These are phyloP conservation scores for Alternaria tenuissima DNA, from an alignment of 2,329 filamentous ascomycete genomes.

Conservation along the genomic window DNA sequence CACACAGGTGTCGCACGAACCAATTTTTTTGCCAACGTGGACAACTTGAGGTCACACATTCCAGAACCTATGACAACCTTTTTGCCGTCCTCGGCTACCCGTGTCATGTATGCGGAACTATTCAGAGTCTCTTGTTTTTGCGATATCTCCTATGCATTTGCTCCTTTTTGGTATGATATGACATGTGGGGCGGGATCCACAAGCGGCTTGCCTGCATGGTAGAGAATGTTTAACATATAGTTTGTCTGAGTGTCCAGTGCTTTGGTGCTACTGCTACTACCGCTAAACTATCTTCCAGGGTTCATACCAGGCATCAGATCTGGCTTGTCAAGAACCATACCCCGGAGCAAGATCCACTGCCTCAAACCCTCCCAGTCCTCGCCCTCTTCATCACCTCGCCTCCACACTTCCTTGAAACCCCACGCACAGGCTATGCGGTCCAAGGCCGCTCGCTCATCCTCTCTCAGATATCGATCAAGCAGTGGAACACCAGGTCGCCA, in stretches of 20 bases:
- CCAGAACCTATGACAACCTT: neutral
- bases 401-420: conserved; percentile 84
- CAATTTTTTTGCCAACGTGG: neutral
- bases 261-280: neutral
- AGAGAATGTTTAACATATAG: neutral
- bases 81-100: neutral
- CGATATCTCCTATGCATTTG: neutral
- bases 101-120: neutral
- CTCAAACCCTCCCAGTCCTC: conserved; percentile 86
- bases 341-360: conserved; percentile 81
- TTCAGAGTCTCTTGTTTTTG: neutral
- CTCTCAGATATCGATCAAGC: conserved; percentile 82
- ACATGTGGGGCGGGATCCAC: neutral
- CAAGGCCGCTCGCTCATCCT: conserved; percentile 87
- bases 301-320: conserved; percentile 95
- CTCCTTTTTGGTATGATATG: neutral
- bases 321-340: conserved; percentile 89
- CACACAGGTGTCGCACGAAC: conserved; percentile 35
- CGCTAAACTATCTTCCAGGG: conserved; percentile 16
- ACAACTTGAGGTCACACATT: neutral
- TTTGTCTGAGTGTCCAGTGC: neutral
- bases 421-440: conserved; percentile 88
- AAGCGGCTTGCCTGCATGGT: neutral
- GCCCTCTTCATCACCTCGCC: conserved; percentile 88
- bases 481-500: conserved; percentile 86